Percentiles rank a stretch among this genome's conserved stretches.
Conservation (phyloP, 495 filamentous ascomycete species). For the Daldinia decipiens region DNA sequence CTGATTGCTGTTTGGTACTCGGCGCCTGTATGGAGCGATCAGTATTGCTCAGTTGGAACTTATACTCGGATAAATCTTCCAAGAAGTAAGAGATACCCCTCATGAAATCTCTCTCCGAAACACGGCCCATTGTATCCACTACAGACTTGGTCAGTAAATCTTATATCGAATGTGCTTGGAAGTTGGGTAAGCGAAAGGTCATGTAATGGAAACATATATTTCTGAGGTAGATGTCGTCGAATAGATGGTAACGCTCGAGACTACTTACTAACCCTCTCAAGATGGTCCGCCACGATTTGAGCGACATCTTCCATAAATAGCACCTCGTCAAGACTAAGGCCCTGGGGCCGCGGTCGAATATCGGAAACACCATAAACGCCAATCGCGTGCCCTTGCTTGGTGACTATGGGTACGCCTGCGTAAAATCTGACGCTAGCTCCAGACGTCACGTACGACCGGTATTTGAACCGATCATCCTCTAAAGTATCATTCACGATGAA, state of each 20-base stretch:
- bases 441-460: conserved; percentile 40
- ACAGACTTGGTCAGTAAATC: conserved; percentile 7
- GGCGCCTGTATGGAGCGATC: conserved; percentile 27
- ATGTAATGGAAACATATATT: conserved; percentile 16
- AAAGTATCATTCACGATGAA: conserved; percentile 42
- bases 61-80: conserved; percentile 43
- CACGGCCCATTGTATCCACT: conserved; percentile 42
- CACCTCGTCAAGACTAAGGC: conserved; percentile 51
- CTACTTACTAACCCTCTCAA: conserved; percentile 58
- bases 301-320: conserved; percentile 62
- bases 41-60: conserved; percentile 37
- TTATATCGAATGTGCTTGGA: conserved; percentile 6
- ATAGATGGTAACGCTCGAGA: background rate
- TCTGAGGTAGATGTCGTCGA: conserved; percentile 51
- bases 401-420: conserved; percentile 72
- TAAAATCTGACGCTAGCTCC: conserved; percentile 62
- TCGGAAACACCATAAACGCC: conserved; percentile 77
- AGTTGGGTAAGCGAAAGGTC: conserved; percentile 50
- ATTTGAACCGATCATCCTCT: conserved; percentile 41
- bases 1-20: conserved; percentile 7
- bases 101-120: conserved; percentile 43
- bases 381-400: conserved; percentile 73
- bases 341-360: conserved; percentile 58
- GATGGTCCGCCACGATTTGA: conserved; percentile 68
- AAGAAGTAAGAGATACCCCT: conserved; percentile 43